Base-by-base conservation (phyloP, 139 green algal genomes). In the Coelastrella sp. region DNA sequence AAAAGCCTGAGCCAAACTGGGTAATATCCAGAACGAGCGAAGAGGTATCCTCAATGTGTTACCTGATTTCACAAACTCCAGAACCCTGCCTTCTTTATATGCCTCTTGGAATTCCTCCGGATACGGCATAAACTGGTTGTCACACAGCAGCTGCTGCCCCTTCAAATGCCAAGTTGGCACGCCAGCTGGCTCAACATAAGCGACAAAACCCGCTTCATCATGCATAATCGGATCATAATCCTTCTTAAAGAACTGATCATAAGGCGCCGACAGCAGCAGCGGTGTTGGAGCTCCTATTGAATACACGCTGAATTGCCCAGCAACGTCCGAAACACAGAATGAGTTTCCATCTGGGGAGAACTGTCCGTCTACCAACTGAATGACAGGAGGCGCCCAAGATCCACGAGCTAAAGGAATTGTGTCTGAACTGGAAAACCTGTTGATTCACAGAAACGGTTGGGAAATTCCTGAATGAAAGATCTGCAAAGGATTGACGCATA, bases 181-280 rank as follows among this genome's bases (percentile, higher is more conserved):
- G 9, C 11, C 66, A 23, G 27, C 62, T 2, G 78, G 71, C 17
- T 83, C 78, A 0, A 74, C 37, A 40, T 38, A 50, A 19, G 66
- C 62, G 2, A 71, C 67, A 77, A 78, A 71, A 7, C 34, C 57
- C 3, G 78, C 59, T n/a, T 79, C 76, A 60, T 86, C 79, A 32
- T 78, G 53, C 51, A 82, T 53, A 9, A 82, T 69, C 0, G 75
- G 53, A n/a, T 82, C 75, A 40, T 82, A 82, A 3, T 82, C 75
- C 23, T 67, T 60, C 62, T 69, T 74, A 45, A 96, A 83, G 87
- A 96, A 97, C 83, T 97, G 94, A 87, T 97, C 94, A 71, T 97
- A 96, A 9, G 89, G 90, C 1, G 91, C 89, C 1, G 91, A 87
- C 1, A 84, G 81, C 5, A 75, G 66, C 74, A 93, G 41, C 32